phyloP scores from a whole-genome alignment of 176 grass and related monocot species.

The Chloris gayana region DNA sequence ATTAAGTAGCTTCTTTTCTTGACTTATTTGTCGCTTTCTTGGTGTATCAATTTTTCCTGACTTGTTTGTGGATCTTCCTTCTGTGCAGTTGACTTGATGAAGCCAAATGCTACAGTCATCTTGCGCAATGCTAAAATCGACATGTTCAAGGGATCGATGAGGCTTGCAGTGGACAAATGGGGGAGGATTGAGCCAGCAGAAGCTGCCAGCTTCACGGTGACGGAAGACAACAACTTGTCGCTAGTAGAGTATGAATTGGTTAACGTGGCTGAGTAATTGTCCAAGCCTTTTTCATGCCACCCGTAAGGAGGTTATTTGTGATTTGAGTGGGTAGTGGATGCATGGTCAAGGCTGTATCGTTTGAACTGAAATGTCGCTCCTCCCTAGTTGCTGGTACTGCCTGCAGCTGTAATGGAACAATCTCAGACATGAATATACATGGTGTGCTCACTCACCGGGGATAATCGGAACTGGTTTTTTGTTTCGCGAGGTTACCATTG shows the following conservation, averaged over 20 bases:
- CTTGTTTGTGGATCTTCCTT: slow-evolving; percentile 10
- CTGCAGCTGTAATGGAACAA: slow-evolving; percentile 59
- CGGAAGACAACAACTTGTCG: slow-evolving; percentile 85
- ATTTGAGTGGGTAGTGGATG: slow-evolving; percentile 34
- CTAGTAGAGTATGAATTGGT: slow-evolving; percentile 90
- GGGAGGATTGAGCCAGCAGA: slow-evolving; percentile 74
- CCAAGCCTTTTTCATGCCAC: slow-evolving; percentile 1
- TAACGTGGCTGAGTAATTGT: slow-evolving; percentile 65
- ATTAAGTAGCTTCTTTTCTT: no score
- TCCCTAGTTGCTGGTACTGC: slow-evolving; percentile 19
- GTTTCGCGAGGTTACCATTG: background rate
- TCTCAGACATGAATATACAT: background rate
- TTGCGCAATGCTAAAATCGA: slow-evolving; percentile 90
- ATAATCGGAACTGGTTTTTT: slow-evolving; percentile 9
- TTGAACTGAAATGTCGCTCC: slow-evolving; percentile 28
- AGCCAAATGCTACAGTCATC: slow-evolving; percentile 65
- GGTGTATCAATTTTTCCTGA: background rate
- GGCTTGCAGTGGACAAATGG: slow-evolving; percentile 92
- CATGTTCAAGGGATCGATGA: slow-evolving; percentile 94
- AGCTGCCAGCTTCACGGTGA: slow-evolving; percentile 75
- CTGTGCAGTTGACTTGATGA: slow-evolving; percentile 71
- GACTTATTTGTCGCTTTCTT: no score
- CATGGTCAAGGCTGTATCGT: slow-evolving; percentile 30
- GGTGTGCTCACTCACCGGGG: background rate
- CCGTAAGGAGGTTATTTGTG: slow-evolving; percentile 44